phyloP scores from a whole-genome alignment of 2,329 filamentous ascomycete species.

The Fusarium aywerte region DNA sequence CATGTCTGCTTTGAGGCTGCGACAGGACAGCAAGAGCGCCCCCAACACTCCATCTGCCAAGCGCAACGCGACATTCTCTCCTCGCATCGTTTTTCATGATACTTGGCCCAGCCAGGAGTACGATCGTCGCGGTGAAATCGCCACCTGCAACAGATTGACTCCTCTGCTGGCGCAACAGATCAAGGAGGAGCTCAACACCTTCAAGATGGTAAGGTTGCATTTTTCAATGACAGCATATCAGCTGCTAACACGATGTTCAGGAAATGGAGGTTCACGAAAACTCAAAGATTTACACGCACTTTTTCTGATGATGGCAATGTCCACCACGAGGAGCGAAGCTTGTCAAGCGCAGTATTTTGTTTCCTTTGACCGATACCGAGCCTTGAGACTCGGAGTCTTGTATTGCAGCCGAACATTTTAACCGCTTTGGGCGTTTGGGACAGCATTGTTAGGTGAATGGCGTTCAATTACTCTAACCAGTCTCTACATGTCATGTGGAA shows the following conservation, averaged over 20 bases:
- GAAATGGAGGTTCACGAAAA: constrained; percentile 99
- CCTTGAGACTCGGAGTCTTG: constrained; percentile 54
- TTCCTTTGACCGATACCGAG: constrained; percentile 43
- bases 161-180: constrained; percentile 98
- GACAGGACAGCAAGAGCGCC: constrained; percentile 80
- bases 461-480: constrained; percentile 58
- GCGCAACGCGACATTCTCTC: constrained; percentile 81
- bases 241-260: constrained; percentile 64
- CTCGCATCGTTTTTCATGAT: constrained; percentile 92
- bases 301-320: constrained; percentile 78
- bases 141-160: constrained; percentile 96
- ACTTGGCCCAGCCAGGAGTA: constrained; percentile 97
- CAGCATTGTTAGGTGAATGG: constrained; percentile 69
- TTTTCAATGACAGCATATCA: background rate
- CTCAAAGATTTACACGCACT: constrained; percentile 99
- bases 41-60: constrained; percentile 78
- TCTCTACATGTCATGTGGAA: constrained; percentile 52
- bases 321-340: constrained; percentile 41
- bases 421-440: constrained; percentile 63
- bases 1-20: constrained; percentile 77
- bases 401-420: constrained; percentile 62
- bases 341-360: constrained; percentile 43
- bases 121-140: constrained; percentile 93
- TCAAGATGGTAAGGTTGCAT: constrained; percentile 78
- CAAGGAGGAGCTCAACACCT: constrained; percentile 98